phyloP scores from a whole-genome alignment of 202 grass and related monocot genomes.

The Setaria italica region DNA sequence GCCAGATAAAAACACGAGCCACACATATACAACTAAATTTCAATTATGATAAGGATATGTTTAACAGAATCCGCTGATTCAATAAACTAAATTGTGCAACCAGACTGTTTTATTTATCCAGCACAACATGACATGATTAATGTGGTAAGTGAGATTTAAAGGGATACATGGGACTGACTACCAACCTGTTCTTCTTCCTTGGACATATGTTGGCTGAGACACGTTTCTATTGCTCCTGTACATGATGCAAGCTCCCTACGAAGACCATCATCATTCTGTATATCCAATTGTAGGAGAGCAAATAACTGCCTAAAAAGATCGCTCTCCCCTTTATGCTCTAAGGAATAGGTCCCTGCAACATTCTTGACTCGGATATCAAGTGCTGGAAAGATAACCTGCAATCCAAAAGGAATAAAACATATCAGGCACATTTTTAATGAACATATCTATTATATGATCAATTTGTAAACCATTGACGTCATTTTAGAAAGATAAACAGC shows the following conservation, averaged over 20 bases:
- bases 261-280: conserved; percentile 66
- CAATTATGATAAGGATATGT: conserved; percentile 22
- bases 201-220: conserved; percentile 91
- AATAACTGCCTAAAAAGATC: conserved; percentile 76
- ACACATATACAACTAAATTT: conserved; percentile 3
- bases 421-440: conserved; percentile 7
- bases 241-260: conserved; percentile 87
- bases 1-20: conserved; percentile 15
- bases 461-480: not conserved
- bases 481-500: conserved; percentile 27
- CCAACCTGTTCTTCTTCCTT: conserved; percentile 96
- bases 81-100: conserved; percentile 34
- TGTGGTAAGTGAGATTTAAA: conserved; percentile 22
- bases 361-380: conserved; percentile 95
- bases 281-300: conserved; percentile 64
- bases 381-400: conserved; percentile 93
- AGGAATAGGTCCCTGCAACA: conserved; percentile 81
- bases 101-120: conserved; percentile 30
- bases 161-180: conserved; percentile 26
- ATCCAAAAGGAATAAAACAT: conserved; percentile 31
- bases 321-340: conserved; percentile 89
- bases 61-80: conserved; percentile 16
- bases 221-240: conserved; percentile 82
- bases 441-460: not conserved
- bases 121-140: conserved; percentile 20